Base-by-base conservation (phyloP, 2,329 filamentous ascomycete species). In the Phaeoacremonium minimum region DNA sequence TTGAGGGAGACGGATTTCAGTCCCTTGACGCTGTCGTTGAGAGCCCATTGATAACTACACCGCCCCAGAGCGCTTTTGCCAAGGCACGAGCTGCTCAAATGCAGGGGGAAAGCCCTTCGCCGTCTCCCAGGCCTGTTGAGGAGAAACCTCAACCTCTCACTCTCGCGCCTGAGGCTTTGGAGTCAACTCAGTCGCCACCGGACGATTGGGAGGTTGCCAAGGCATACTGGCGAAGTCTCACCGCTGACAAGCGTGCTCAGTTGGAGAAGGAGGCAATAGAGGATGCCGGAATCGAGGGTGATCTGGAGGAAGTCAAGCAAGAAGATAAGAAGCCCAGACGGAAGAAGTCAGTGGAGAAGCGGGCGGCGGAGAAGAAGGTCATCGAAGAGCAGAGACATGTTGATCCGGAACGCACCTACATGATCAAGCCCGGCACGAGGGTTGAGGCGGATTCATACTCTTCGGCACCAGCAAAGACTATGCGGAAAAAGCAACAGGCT, bases 1-100 rank as follows among this genome's bases (percentile, higher is more conserved):
- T 70, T 4, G 80, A 84, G 28, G 74, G 73, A 3, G 75, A 76
- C 32, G 85, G 82, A 0, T 90, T 87, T 49, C 69, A 79, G 50
- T 89, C 84, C 5, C 67, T 90, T 7, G 74, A 89, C 56, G 85
- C 85, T 9, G 75, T 89, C 7, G 71, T 87, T 2, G 75, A 81
- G 15, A 78, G 71, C 32, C 78, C 83, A 4, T 48, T 67, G 2
- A 44, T 52, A 35, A 44, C 55, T 20, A 47, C 32, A 26, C 29
- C 41, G 7, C 35, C 30, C 11, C 14, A 26, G 18, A 26, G 12
- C n/a, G 31, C 32, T 16, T 18, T 32, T 15, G 35, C 30, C 6
- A 35, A 38, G 26, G 20, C 33, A 12, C 13, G 18, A 4, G 15
- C 22, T 6, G n/a, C 11, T 9, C 30, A 17, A 17, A 32, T 11